Conservation (phyloP, 495 filamentous ascomycete genomes). For the Poronia punctata region DNA sequence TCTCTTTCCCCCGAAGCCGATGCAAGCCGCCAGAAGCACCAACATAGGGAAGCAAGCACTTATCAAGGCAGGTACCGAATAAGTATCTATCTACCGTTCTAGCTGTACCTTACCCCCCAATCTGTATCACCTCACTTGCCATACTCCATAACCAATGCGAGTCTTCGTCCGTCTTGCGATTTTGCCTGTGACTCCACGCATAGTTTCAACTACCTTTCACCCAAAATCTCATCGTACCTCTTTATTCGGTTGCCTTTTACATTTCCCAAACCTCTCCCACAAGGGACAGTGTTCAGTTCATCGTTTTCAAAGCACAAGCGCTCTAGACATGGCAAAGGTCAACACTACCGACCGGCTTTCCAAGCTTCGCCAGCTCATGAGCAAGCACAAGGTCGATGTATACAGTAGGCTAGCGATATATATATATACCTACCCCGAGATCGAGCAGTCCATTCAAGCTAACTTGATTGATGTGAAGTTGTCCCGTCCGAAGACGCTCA, state of each 20-base stretch:
- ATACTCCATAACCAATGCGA: conserved; percentile 13
- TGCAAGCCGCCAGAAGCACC: conserved; percentile 5
- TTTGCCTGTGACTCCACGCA: conserved; percentile 13
- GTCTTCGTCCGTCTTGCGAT: conserved; percentile 6
- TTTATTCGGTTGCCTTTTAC: too few relatives aligned
- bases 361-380: conserved; percentile 80
- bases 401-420: conserved; percentile 73
- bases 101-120: not conserved
- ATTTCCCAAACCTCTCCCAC: not conserved
- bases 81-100: not conserved
- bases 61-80: not conserved
- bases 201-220: conserved; percentile 5
- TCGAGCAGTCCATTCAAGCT: conserved; percentile 7
- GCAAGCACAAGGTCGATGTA: conserved; percentile 75
- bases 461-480: conserved; percentile 47
- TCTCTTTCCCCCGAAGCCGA: conserved; percentile 2
- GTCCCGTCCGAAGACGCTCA: conserved; percentile 97
- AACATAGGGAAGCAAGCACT: not conserved
- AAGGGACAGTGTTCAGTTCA: conserved; percentile 1
- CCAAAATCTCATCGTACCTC: not conserved
- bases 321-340: conserved; percentile 71
- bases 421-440: conserved; percentile 5
- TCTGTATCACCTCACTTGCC: conserved; percentile 4
- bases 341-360: conserved; percentile 72
- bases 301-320: conserved; percentile 17